Percentiles rank a stretch among this genome's conserved stretches.
Conservation (phyloP, 805 yeast genomes). For the Cyberlindnera americana region DNA sequence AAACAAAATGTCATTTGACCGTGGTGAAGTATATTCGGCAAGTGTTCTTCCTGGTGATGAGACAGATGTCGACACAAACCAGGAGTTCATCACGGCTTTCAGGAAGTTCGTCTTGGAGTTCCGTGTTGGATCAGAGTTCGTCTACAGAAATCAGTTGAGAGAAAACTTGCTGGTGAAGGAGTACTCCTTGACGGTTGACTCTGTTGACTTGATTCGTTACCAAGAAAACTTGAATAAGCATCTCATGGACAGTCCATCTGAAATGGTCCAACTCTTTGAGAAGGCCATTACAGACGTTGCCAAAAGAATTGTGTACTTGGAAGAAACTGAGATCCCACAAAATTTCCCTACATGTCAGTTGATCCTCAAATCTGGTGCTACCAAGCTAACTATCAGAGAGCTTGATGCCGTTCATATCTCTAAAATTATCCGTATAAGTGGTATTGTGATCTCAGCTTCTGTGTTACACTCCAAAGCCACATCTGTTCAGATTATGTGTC, state of each 20-base stretch:
- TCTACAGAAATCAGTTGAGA: conserved; percentile 87
- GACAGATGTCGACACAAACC: conserved; percentile 56
- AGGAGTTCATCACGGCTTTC: conserved; percentile 74
- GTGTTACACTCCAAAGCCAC: conserved; percentile 88
- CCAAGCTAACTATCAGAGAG: conserved; percentile 70
- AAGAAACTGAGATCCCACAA: conserved; percentile 43
- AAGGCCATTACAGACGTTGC: conserved; percentile 83
- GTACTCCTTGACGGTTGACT: conserved; percentile 67
- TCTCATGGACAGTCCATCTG: conserved; percentile 81
- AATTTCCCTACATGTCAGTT: conserved; percentile 82
- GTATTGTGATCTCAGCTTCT: conserved; percentile 89
- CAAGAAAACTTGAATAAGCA: conserved; percentile 87
- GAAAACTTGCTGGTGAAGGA: conserved; percentile 78
- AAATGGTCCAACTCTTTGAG: conserved; percentile 83
- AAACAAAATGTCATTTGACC: conserved; percentile 25
- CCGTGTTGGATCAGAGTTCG: conserved; percentile 74
- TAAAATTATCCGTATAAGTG: conserved; percentile 85
- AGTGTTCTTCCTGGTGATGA: conserved; percentile 86
- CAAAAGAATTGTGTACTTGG: conserved; percentile 49
- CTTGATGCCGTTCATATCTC: conserved; percentile 85
- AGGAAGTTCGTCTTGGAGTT: conserved; percentile 80
- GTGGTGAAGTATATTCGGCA: conserved; percentile 65
- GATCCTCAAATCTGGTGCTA: conserved; percentile 68
- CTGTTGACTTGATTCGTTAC: conserved; percentile 82
- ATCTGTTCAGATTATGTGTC: conserved; percentile 76